Conservation (phyloP, 2,329 filamentous ascomycete genomes). For the Knoxdaviesia capensis region DNA sequence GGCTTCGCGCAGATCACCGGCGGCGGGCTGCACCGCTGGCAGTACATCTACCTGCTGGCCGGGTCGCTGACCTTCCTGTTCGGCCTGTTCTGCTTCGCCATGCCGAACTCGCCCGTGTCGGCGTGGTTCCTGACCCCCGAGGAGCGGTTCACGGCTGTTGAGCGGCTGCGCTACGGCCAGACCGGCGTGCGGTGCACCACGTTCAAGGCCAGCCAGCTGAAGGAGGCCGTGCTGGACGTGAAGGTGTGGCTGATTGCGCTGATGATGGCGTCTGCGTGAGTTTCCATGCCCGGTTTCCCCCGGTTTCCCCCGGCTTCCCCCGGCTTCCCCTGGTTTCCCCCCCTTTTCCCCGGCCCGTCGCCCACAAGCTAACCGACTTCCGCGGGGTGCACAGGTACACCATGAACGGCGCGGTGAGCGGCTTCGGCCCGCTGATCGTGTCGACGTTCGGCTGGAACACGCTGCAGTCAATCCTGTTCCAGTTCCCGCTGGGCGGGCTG, state of each 20-base stretch:
- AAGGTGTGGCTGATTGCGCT: conserved; percentile 44
- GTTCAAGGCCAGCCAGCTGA: conserved; percentile 38
- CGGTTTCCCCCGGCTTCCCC: not conserved
- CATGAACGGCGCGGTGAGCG: conserved; percentile 49
- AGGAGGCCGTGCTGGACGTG: conserved; percentile 34
- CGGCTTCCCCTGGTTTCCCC: conserved; percentile 6
- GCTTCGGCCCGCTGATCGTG: conserved; percentile 53
- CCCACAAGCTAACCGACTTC: not conserved
- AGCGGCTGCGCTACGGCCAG: conserved; percentile 39
- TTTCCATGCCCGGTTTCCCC: conserved; percentile 9
- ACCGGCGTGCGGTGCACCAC: conserved; percentile 40
- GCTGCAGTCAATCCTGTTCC: conserved; percentile 47
- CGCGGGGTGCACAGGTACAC: conserved; percentile 24
- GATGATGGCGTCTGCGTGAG: conserved; percentile 43
- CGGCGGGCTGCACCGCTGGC: conserved; percentile 38
- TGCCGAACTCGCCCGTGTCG: conserved; percentile 44
- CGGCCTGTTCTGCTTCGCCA: conserved; percentile 40
- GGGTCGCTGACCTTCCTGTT: conserved; percentile 43
- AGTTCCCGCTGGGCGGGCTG: conserved; percentile 54
- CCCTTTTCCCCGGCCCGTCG: not conserved
- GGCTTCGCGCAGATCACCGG: conserved; percentile 42
- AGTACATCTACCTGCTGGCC: conserved; percentile 50
- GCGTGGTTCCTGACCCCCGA: conserved; percentile 48
- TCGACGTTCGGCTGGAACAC: conserved; percentile 47
- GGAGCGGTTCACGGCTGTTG: conserved; percentile 43